phyloP scores from a whole-genome alignment of 768 basidiomycete genomes.

The Leccinum subtestaceum region DNA sequence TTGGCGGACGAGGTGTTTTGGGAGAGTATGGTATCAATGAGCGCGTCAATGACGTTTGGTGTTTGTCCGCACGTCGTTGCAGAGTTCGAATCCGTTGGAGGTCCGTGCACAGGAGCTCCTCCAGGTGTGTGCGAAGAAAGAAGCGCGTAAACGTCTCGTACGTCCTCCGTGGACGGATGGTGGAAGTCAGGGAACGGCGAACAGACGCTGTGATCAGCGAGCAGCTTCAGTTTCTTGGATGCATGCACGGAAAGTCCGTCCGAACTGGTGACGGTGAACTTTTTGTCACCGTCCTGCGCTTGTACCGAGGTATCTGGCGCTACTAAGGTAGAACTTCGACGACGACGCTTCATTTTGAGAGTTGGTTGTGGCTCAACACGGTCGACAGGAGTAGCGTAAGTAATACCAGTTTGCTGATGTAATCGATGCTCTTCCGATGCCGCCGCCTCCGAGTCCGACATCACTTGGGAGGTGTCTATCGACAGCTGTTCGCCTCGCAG shows the following conservation, averaged over 20 bases:
- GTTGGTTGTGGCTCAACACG: too few species aligned
- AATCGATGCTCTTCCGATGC: too few species aligned
- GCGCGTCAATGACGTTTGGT: slow-evolving; percentile 55
- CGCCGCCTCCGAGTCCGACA: too few species aligned
- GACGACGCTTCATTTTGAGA: neutral
- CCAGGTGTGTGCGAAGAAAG: slow-evolving; percentile 39
- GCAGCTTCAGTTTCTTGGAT: neutral
- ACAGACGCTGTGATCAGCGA: neutral
- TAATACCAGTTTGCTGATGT: too few species aligned
- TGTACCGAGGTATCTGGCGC: neutral
- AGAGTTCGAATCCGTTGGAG: slow-evolving; percentile 20
- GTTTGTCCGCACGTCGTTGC: slow-evolving; percentile 46
- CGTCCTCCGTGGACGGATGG: slow-evolving; percentile 41
- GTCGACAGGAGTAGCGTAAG: too few species aligned
- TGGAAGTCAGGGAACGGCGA: slow-evolving; percentile 19
- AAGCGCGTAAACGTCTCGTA: slow-evolving; percentile 22
- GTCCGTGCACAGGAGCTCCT: slow-evolving; percentile 26
- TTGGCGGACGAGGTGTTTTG: slow-evolving; percentile 57
- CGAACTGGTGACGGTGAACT: neutral
- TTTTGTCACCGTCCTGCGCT: neutral
- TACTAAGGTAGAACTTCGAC: neutral
- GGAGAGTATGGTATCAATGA: slow-evolving; percentile 58
- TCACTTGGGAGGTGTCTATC: too few species aligned
- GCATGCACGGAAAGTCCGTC: neutral
- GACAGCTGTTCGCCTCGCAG: too few species aligned